Evolutionary conservation across 495 filamentous ascomycete genomes (phyloP).

Genomic region (Hyaloscypha variabilis): DNA sequence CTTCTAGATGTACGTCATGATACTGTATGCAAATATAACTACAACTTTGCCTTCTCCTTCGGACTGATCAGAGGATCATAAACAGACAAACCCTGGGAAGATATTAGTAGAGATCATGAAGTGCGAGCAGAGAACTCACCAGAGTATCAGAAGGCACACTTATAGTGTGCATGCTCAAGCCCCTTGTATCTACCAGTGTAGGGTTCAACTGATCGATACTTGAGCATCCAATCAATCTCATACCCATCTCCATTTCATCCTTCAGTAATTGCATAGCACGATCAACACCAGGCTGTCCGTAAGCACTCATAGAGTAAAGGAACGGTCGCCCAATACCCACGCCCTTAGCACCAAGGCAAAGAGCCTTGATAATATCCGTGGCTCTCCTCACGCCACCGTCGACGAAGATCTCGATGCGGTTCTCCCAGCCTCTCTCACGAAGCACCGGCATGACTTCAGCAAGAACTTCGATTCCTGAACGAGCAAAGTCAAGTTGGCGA

Average conservation of each 20-base stretch:
- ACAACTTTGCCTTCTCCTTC: conserved; percentile 60
- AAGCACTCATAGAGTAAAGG: conserved; percentile 93
- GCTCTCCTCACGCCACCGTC: conserved; percentile 90
- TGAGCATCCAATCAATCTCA: conserved; percentile 85
- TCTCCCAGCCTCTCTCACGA: conserved; percentile 76
- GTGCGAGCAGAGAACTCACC: conserved; percentile 30
- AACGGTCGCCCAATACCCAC: conserved; percentile 96
- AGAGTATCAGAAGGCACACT: conserved; percentile 70
- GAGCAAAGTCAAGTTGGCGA: conserved; percentile 91
- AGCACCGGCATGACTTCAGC: conserved; percentile 97
- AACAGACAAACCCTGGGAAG: conserved; percentile 40
- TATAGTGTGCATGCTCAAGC: conserved; percentile 69
- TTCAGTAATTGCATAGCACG: conserved; percentile 93
- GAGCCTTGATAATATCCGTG: conserved; percentile 94
- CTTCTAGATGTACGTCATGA: conserved; percentile 2
- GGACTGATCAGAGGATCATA: conserved; percentile 70
- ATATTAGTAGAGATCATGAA: conserved; percentile 8
- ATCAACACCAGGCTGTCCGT: conserved; percentile 85
- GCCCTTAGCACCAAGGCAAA: conserved; percentile 89
- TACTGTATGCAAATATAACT: conserved; percentile 4
- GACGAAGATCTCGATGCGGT: conserved; percentile 86
- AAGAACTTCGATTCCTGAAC: conserved; percentile 89
- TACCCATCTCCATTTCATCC: conserved; percentile 99
- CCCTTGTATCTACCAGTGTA: conserved; percentile 74
- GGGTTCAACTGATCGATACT: conserved; percentile 77